A percentile compares a stretch with the other conserved stretches of the same genome.
These are phyloP conservation scores for Aspergillus sparsus DNA, from an alignment of 495 filamentous ascomycete species.

Conservation along the genomic window DNA sequence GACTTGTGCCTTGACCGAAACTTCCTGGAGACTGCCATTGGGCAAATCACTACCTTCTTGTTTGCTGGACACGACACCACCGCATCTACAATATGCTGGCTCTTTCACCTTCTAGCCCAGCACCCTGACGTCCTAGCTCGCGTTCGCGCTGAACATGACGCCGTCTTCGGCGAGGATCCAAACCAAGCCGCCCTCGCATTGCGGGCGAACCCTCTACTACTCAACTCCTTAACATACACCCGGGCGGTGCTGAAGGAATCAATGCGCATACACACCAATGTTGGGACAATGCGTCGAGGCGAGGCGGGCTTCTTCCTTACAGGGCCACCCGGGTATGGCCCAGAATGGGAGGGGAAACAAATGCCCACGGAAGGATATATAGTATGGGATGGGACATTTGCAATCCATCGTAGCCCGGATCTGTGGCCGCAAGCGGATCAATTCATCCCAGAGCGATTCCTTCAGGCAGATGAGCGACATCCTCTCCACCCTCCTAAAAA, in stretches of 20 bases:
- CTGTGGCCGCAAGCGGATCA: conserved; percentile 34
- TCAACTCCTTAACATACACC: conserved; percentile 48
- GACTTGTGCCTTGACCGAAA: conserved; percentile 11
- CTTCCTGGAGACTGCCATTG: conserved; percentile 32
- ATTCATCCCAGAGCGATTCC: conserved; percentile 42
- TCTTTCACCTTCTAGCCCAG: conserved; percentile 48
- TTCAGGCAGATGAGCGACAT: conserved; percentile 17
- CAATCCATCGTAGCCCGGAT: conserved; percentile 26
- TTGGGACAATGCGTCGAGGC: conserved; percentile 38
- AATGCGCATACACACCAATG: conserved; percentile 45
- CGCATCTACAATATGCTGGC: conserved; percentile 35
- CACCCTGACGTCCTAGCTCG: conserved; percentile 41
- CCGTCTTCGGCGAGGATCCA: conserved; percentile 33
- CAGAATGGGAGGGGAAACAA: conserved; percentile 19
- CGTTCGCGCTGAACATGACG: conserved; percentile 49
- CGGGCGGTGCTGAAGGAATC: conserved; percentile 52
- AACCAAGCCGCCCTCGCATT: conserved; percentile 26
- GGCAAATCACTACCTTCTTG: conserved; percentile 26
- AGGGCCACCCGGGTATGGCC: conserved; percentile 17
- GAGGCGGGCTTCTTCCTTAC: conserved; percentile 31
- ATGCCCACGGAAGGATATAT: conserved; percentile 35
- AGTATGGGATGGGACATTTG: conserved; percentile 25
- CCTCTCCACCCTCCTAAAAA: conserved; percentile 30
- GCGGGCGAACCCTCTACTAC: conserved; percentile 31
- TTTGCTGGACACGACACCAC: conserved; percentile 37